Percentiles rank a stretch among this genome's conserved stretches.
phyloP scores from a whole-genome alignment of 495 filamentous ascomycete genomes.

The Saxophila tyrrhenica region DNA sequence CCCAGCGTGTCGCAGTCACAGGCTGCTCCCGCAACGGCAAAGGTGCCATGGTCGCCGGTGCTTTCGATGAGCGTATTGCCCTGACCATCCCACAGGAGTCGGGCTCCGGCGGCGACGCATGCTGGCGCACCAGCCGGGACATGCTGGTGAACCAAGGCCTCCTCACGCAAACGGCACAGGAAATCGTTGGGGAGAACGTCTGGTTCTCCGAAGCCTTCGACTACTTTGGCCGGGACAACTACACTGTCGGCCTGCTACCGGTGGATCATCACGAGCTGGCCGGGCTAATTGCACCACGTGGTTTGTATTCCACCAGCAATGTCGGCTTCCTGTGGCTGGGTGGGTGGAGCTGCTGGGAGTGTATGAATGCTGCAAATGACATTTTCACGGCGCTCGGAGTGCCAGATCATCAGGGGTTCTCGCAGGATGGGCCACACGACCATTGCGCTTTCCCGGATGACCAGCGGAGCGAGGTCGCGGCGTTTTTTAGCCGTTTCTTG shows the following conservation, averaged over 20 bases:
- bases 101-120: conserved; percentile 38
- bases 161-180: conserved; percentile 30
- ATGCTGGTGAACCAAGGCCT: conserved; percentile 32
- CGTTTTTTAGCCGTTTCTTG: too few relatives aligned
- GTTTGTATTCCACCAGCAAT: conserved; percentile 14
- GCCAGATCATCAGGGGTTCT: too few relatives aligned
- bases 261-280: conserved; percentile 18
- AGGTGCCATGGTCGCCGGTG: conserved; percentile 38
- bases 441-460: too few relatives aligned
- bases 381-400: too few relatives aligned
- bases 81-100: conserved; percentile 40
- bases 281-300: conserved; percentile 17
- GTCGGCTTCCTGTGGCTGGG: too few relatives aligned
- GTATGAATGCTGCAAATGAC: too few relatives aligned
- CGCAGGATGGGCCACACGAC: too few relatives aligned
- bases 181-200: conserved; percentile 38
- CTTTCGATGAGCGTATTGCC: conserved; percentile 36
- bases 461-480: too few relatives aligned
- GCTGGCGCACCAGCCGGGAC: conserved; percentile 35
- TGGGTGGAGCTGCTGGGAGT: too few relatives aligned
- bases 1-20: too few relatives aligned
- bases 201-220: conserved; percentile 37
- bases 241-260: conserved; percentile 19
- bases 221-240: conserved; percentile 18
- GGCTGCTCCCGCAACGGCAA: conserved; percentile 43